Evolutionary conservation across 371 early-diverging fungal genomes (phyloP), one percentile per base, ranked within the genome.

Genomic region (Funneliformis caledonium): DNA sequence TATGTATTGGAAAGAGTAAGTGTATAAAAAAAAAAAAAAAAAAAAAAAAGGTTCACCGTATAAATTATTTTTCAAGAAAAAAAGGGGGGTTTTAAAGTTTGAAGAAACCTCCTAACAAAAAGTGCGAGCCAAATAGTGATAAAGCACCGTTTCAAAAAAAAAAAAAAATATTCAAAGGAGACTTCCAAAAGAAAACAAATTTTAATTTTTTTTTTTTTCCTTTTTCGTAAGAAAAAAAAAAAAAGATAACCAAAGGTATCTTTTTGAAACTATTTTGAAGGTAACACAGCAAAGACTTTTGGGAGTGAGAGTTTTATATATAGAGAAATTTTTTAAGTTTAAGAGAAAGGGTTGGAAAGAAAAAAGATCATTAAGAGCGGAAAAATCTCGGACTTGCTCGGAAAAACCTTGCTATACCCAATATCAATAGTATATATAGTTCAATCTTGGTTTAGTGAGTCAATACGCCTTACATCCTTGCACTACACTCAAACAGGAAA

Each of bases 301-400:
- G 12, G 4, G 4, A 3, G 11, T 4, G 6, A 60, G 6, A 60
- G 22, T 12, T 16, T n/a, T 62, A 4, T n/a, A 22, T 26, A 62
- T 62, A 52, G 11, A 52, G 52, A 16, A 19, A 52, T 52, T 14
- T 52, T 52, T 16, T 52, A 52, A 52, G 16, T 14, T 52, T 52
- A 16, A 52, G 14, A 16, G 52, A 19, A 52, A 52, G 52, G 52
- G 16, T 16, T 16, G 56, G 43, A 45, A 45, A 69, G 8, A 33
- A 31, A 65, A 45, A 69, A 69, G 43, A 69, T 42, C 33, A 69
- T n/a, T 37, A n/a, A 72, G 52, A 50, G 56, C 72, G 72, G 72
- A 52, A 72, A 72, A 72, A 72, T 72, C 72, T 72, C 72, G 72
- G 72, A 72, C 72, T 72, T 72, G 72, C 50, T 47, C 56, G 72